Evolutionary conservation across 345 rosid species (phyloP), one percentile per base, ranked within the genome.

Genomic region (Rhizophora mangle): DNA sequence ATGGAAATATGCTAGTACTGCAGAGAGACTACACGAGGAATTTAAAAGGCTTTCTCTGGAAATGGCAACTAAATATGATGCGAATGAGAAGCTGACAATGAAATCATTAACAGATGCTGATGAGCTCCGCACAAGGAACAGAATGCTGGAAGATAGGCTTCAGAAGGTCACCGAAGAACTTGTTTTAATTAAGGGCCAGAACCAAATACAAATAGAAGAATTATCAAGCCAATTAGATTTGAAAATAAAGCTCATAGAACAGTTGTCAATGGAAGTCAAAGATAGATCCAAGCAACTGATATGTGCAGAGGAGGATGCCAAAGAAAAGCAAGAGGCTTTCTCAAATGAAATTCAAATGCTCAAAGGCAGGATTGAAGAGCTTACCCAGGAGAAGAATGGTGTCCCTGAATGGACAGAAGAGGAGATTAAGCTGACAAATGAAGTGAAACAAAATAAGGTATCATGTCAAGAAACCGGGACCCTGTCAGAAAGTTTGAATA

Each of bases 291-390:
- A 47, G 58, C 67, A 72, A 43, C 70, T 70, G 31, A 54, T 29
- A 53, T 30, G 2, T 65, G 67, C 19, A 6, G 16, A 65, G 69
- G 59, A 77, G 73, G 76, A 21, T 8, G 39, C 26, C 32, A 64
- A 64, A 71, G 80, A 82, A 74, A 75, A 73, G 70, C 75, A 79
- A 24, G 83, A 79, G 70, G 85, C 84, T 75, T 82, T 81, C 71
- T 76, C 72, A 22, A 80, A 47, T 74, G 91, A 87, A 80, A 77
- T 87, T 26, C 84, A 87, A 65, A 86, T 69, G 82, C 89, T 85
- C 36, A 79, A 68, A 68, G 32, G 72, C n/a, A 78, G 78, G 73
- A 74, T 83, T 46, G 77, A 82, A 72, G 68, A 64, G 65, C 83
- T 82, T 65, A 68, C 36, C 63, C 70, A 56, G 64, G 78, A 81